phyloP scores from a whole-genome alignment of 2,329 filamentous ascomycete genomes.

The Parasarocladium wereldwijsianum region DNA sequence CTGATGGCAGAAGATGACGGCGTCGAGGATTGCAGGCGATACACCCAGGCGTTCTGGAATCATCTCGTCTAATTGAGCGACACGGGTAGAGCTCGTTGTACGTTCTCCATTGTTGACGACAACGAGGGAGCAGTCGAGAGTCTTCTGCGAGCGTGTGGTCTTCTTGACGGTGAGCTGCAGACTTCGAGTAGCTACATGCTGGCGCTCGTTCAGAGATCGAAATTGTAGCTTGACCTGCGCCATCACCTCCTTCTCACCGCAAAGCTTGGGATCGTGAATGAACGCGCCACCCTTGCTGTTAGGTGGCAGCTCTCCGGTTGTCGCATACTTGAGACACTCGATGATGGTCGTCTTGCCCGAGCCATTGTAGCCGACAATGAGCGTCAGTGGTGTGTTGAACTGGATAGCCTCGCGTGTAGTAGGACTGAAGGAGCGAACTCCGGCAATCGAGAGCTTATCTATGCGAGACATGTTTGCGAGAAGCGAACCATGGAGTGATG shows the following conservation, averaged over 20 bases:
- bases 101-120: constrained; percentile 70
- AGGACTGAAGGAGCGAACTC: constrained; percentile 74
- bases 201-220: constrained; percentile 59
- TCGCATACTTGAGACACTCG: constrained; percentile 95
- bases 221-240: constrained; percentile 89
- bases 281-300: constrained; percentile 87
- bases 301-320: constrained; percentile 82
- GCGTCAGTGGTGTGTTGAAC: constrained; percentile 80
- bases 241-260: constrained; percentile 74
- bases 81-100: constrained; percentile 62
- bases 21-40: constrained; percentile 76
- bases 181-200: constrained; percentile 72
- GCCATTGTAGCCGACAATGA: constrained; percentile 95
- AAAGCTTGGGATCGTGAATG: constrained; percentile 91
- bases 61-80: constrained; percentile 67
- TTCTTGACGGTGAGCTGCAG: constrained; percentile 82
- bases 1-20: constrained; percentile 97
- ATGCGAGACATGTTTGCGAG: constrained; percentile 75
- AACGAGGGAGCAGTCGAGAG: constrained; percentile 65
- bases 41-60: constrained; percentile 82
- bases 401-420: constrained; percentile 61
- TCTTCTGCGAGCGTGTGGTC: constrained; percentile 59
- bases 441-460: constrained; percentile 76
- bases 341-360: constrained; percentile 99
- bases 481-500: no score